A percentile compares a stretch with the other conserved stretches of the same genome.
Conservation (phyloP, 2,329 filamentous ascomycete genomes). For the Leptographium galeiforme region DNA sequence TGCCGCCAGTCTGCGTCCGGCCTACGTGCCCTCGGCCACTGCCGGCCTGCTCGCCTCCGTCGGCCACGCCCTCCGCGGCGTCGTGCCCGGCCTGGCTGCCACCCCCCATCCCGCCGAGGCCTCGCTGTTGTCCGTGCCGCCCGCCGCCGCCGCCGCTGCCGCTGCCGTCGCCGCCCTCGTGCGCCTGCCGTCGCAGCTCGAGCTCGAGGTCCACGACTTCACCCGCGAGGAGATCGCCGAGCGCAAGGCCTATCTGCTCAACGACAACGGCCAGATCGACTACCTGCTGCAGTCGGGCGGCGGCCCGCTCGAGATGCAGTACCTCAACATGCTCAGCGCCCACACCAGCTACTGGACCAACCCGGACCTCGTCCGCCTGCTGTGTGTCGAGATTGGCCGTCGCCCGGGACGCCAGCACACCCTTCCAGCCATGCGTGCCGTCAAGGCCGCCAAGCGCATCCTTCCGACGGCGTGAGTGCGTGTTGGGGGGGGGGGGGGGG, state of each 20-base stretch:
- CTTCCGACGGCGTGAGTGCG: neutral
- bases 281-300: constrained; percentile 74
- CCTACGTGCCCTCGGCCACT: constrained; percentile 63
- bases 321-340: constrained; percentile 90
- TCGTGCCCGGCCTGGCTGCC: constrained; percentile 39
- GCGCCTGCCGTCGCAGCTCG: constrained; percentile 53
- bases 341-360: constrained; percentile 91
- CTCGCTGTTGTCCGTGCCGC: constrained; percentile 6
- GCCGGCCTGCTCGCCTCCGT: constrained; percentile 53
- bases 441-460: constrained; percentile 34
- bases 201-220: constrained; percentile 93
- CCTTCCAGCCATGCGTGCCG: constrained; percentile 43
- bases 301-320: constrained; percentile 85
- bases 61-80: constrained; percentile 45
- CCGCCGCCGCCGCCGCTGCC: constrained; percentile 19
- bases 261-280: constrained; percentile 94
- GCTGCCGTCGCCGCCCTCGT: constrained; percentile 14
- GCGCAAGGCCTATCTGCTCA: constrained; percentile 72
- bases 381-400: constrained; percentile 79
- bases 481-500: no score
- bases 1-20: constrained; percentile 60
- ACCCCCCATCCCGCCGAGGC: constrained; percentile 4
- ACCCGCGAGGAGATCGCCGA: constrained; percentile 84
- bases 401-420: constrained; percentile 50
- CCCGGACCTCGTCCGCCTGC: constrained; percentile 75